Percentiles rank a stretch among this genome's conserved stretches.
Evolutionary conservation across 2,329 filamentous ascomycete genomes (phyloP).

Genomic region (Teratosphaeria epicoccoides): DNA sequence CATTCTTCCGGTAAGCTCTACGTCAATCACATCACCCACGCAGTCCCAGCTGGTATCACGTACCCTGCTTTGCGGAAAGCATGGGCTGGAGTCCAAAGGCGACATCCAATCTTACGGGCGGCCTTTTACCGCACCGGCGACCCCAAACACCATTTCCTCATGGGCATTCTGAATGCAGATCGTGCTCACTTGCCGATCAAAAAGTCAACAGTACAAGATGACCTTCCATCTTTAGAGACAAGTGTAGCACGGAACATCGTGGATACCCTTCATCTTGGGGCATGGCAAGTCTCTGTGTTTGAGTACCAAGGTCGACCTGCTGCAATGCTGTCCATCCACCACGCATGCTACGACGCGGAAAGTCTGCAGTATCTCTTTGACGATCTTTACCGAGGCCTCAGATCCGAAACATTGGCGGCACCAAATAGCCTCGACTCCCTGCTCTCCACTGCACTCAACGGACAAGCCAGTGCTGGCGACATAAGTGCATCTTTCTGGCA

Average conservation of each 20-base stretch:
- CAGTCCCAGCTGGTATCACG: constrained; percentile 34
- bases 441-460: constrained; percentile 25
- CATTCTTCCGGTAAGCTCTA: constrained; percentile 59
- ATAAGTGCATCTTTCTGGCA: constrained; percentile 4
- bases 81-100: constrained; percentile 46
- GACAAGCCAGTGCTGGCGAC: background rate
- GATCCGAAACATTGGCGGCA: constrained; percentile 14
- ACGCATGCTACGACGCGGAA: constrained; percentile 76
- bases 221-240: background rate
- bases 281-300: constrained; percentile 52
- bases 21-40: constrained; percentile 59
- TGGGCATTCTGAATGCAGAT: constrained; percentile 51
- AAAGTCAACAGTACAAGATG: background rate
- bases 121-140: constrained; percentile 59
- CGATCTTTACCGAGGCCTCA: constrained; percentile 42
- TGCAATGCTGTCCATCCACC: constrained; percentile 53
- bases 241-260: constrained; percentile 16
- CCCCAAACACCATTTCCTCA: constrained; percentile 54
- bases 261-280: constrained; percentile 29
- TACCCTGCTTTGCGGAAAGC: constrained; percentile 40
- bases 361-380: constrained; percentile 57
- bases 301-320: constrained; percentile 15
- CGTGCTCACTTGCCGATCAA: background rate
- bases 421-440: constrained; percentile 29
- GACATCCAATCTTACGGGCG: constrained; percentile 64